Conservation (phyloP, 352 stramenopile genomes). For the Aphanomyces stellatus region DNA sequence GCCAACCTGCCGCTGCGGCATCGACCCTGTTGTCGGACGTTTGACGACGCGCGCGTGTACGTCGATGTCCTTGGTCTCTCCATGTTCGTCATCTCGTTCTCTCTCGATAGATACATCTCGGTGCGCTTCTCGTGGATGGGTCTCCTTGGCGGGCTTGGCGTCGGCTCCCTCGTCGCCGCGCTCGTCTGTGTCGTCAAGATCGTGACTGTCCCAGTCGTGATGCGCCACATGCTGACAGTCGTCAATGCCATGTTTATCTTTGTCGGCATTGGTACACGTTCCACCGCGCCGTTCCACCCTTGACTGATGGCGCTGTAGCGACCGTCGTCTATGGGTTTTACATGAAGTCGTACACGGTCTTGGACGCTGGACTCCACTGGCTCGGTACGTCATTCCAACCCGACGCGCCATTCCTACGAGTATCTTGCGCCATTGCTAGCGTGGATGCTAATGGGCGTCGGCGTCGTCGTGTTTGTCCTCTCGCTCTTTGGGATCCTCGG, state of each 20-base stretch:
- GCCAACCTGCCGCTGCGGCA: conserved; percentile 31
- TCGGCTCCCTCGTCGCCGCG: conserved; percentile 39
- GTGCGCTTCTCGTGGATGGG: conserved; percentile 39
- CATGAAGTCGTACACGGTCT: conserved; percentile 50
- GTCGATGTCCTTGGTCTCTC: background rate
- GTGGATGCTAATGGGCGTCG: conserved; percentile 61
- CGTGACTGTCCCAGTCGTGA: conserved; percentile 79
- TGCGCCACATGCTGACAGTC: conserved; percentile 73
- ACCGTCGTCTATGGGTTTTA: conserved; percentile 49
- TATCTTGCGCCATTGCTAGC: conserved; percentile 23
- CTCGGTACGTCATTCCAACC: conserved; percentile 43
- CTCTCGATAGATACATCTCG: conserved; percentile 27
- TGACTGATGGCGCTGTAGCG: conserved; percentile 16
- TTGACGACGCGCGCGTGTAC: conserved; percentile 39
- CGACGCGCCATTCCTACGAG: background rate
- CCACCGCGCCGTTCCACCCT: background rate
- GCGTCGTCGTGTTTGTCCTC: conserved; percentile 52
- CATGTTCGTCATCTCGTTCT: background rate
- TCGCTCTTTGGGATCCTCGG: conserved; percentile 60
- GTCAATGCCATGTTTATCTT: conserved; percentile 63
- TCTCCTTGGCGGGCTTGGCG: conserved; percentile 33
- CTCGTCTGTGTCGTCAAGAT: conserved; percentile 80
- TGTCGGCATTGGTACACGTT: conserved; percentile 32
- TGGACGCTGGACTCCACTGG: conserved; percentile 63
- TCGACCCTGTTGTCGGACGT: conserved; percentile 46